Conservation (phyloP, 129 eudicot species). For the Artemisia argyi region DNA sequence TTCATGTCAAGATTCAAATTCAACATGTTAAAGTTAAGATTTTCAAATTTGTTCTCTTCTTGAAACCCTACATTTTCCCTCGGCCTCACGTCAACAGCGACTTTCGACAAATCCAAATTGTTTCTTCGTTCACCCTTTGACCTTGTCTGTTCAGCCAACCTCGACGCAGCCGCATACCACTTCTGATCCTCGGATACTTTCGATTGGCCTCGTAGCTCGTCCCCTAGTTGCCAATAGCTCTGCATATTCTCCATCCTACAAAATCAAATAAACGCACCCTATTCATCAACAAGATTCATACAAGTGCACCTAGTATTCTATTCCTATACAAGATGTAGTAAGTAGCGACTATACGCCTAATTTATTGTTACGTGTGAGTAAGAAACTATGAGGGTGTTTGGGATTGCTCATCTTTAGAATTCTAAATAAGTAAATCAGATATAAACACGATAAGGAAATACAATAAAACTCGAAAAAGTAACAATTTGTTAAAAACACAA, state of each 20-base stretch:
- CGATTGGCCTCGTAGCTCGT: constrained; percentile 88
- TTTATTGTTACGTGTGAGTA: no score
- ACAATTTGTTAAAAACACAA: no score
- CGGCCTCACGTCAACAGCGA: constrained; percentile 50
- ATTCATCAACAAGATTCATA: no score
- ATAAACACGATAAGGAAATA: neutral
- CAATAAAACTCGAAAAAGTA: no score
- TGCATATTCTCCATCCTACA: constrained; percentile 71
- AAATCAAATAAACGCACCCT: neutral
- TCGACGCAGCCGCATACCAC: constrained; percentile 88
- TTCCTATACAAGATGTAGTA: no score
- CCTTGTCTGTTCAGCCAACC: constrained; percentile 91
- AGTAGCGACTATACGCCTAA: no score
- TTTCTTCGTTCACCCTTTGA: constrained; percentile 80
- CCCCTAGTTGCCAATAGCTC: constrained; percentile 95
- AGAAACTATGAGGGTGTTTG: no score
- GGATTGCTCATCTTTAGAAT: no score
- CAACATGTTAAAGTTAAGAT: constrained; percentile 70
- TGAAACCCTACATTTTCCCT: constrained; percentile 61
- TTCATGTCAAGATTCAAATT: constrained; percentile 65
- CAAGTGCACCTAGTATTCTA: neutral
- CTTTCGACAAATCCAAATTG: constrained; percentile 81
- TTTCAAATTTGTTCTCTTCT: constrained; percentile 86
- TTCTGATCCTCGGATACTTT: constrained; percentile 84
- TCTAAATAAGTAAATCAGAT: neutral